A percentile compares a stretch with the other conserved stretches of the same genome.
phyloP scores from a whole-genome alignment of 768 basidiomycete species.

The Lactarius sanguifluus region DNA sequence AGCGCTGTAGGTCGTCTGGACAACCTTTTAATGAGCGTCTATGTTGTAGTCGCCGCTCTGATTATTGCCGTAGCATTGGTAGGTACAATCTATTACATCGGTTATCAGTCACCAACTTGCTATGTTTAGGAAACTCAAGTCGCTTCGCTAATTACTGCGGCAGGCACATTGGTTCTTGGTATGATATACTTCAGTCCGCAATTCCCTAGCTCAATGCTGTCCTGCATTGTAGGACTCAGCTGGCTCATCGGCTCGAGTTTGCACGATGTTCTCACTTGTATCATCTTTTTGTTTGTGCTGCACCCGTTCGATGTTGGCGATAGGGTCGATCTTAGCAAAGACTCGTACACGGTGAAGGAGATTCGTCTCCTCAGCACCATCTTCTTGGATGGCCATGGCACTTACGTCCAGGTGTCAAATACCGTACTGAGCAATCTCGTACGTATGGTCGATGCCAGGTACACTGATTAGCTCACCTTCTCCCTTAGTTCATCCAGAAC shows the following conservation, averaged over 20 bases:
- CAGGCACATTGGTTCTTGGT: constrained; percentile 61
- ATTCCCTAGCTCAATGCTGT: constrained; percentile 3
- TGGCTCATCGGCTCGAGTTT: constrained; percentile 85
- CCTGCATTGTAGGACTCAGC: constrained; percentile 53
- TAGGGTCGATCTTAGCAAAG: constrained; percentile 51
- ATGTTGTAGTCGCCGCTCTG: constrained; percentile 66
- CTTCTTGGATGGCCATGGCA: constrained; percentile 59
- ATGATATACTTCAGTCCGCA: constrained; percentile 15
- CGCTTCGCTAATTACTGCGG: constrained; percentile 71
- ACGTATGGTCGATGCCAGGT: constrained; percentile 23
- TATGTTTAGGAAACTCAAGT: constrained; percentile 63
- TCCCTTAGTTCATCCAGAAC: constrained; percentile 62
- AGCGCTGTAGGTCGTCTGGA: constrained; percentile 85
- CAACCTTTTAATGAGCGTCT: constrained; percentile 82
- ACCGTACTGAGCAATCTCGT: constrained; percentile 57
- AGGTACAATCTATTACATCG: constrained; percentile 33
- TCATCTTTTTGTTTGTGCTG: constrained; percentile 91
- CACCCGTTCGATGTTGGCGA: constrained; percentile 85
- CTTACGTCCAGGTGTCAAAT: constrained; percentile 72
- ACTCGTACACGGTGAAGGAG: constrained; percentile 78
- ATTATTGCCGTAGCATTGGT: constrained; percentile 83
- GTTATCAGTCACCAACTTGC: constrained; percentile 9
- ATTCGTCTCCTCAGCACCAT: constrained; percentile 81
- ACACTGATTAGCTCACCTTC: constrained; percentile 3
- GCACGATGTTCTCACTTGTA: constrained; percentile 77